A percentile compares a stretch with the other conserved stretches of the same genome.
Evolutionary conservation across 257 asterid genomes (phyloP).

Genomic region (Solanum dulcamara): DNA sequence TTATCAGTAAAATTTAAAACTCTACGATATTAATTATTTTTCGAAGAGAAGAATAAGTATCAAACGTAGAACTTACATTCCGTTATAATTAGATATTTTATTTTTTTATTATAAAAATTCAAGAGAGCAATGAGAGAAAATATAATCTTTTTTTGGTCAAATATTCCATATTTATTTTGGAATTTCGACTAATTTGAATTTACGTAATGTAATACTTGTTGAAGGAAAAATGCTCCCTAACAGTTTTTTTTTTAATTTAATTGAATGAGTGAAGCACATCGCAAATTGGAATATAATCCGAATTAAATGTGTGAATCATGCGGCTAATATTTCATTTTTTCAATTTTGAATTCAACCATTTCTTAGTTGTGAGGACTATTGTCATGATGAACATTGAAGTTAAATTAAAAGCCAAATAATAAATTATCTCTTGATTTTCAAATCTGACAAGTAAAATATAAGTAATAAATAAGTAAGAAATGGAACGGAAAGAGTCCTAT

Average conservation of each 20-base stretch:
- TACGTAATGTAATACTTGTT: fast-evolving
- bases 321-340: fast-evolving
- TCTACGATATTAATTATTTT: not conserved
- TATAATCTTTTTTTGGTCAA: not conserved
- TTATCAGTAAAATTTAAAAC: not conserved
- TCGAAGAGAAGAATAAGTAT: not conserved
- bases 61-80: not conserved
- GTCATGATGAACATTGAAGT: not conserved
- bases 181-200: not conserved
- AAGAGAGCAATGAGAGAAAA: not conserved
- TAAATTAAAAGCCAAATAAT: no score
- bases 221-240: not conserved
- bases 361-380: not conserved
- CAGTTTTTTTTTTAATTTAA: no score
- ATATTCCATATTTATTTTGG: not conserved
- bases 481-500: not conserved
- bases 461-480: no score
- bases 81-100: not conserved
- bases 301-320: not conserved
- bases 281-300: not conserved
- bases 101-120: not conserved
- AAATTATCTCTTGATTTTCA: no score
- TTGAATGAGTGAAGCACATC: no score
- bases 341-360: not conserved
- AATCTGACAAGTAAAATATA: no score